Evolutionary conservation across 441 rosid species (phyloP), one percentile per base, ranked within the genome.

Genomic region (Erysimum cheiri): DNA sequence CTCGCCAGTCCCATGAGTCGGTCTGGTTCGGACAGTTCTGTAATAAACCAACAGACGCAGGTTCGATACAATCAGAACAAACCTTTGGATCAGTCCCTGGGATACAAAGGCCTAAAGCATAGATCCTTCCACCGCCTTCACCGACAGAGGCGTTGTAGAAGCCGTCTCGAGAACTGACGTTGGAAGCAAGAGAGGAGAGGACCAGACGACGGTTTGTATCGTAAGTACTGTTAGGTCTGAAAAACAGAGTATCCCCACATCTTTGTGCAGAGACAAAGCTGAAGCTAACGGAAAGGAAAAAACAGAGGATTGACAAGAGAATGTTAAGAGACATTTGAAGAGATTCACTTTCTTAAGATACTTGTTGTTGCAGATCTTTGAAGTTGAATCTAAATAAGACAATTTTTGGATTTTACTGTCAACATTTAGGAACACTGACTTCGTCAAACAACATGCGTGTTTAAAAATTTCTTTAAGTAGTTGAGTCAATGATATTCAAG

Each of bases 111-210:
- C 63, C 82, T 36, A 76, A 55, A 3, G 68, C 75, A 22, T 78
- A 78, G 37, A 83, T 77, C 22, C n/a, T 71, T 55, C 63, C 60
- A n/a, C 64, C 35, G 17, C 62, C 72, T 57, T 72, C 58, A 35
- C 83, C 85, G 4, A 69, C 10, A 0, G 70, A 60, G 36, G 57
- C 70, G 24, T 63, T 74, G 64, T 68, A 82, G 62, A 13, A 73
- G 40, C 72, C 48, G 48, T 73, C 52, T 24, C 52, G 48, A 33
- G 70, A 57, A 3, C 75, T 66, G 58, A 68, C 74, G 33, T 79
- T 49, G 37, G 80, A 44, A 1, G 77, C 69, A 17, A 82, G 73
- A 53, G 82, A 37, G 70, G 80, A 60, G 43, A 70, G 75, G 39
- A 64, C 10, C 3, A 76, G 67, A 17, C 48, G 71, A 76, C 75